Evolutionary conservation across 768 basidiomycete species (phyloP).

Genomic region (Russula sp.): DNA sequence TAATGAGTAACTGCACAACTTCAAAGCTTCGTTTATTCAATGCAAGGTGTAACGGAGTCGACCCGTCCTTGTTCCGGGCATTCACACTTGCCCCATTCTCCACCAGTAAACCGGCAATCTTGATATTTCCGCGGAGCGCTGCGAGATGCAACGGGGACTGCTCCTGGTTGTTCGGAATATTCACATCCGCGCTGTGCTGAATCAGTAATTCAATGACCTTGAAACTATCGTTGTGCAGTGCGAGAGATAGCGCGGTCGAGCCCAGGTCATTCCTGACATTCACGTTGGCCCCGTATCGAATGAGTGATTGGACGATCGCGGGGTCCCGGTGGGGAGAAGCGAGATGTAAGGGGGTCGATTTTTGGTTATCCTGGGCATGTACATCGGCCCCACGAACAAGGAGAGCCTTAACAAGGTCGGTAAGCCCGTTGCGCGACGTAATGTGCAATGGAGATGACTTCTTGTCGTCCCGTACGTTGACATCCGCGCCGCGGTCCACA

Average conservation of each 20-base stretch:
- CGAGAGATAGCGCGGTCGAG: no score
- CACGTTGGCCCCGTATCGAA: no score
- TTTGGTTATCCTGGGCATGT: neutral
- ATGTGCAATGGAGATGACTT: neutral
- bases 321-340: neutral
- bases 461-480: neutral
- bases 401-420: neutral
- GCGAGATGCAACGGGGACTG: neutral
- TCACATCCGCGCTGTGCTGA: no score
- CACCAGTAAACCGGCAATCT: neutral
- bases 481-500: neutral
- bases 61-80: neutral
- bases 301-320: no score
- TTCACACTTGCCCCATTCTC: neutral
- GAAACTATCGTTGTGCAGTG: no score
- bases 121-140: neutral
- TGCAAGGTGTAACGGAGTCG: neutral
- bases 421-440: neutral
- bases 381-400: neutral
- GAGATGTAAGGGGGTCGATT: neutral
- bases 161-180: no score
- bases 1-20: neutral
- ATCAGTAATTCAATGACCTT: no score
- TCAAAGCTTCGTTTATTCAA: neutral
- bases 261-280: no score